Base-by-base conservation (phyloP, 108 stramenopile species). In the Pseudonitzschia multistriata region DNA sequence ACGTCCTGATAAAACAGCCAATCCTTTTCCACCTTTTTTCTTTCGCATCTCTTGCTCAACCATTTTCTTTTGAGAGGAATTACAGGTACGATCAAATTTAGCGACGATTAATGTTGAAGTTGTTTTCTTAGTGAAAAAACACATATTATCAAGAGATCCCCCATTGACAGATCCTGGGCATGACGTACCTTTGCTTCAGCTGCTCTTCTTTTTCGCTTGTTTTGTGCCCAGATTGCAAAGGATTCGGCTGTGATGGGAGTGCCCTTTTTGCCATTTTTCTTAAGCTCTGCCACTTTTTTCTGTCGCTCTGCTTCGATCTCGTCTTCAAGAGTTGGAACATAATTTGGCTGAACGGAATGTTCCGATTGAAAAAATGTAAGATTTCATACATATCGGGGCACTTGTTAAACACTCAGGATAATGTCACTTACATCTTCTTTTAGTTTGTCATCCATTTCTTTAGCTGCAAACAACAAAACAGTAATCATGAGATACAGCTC, bases 1-100 rank as follows among this genome's bases (percentile, higher is more conserved):
- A 54, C 91, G 67, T 34, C 94, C 94, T 65, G 83, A 81, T 55
- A 95, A 74, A 27, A 95, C 81, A 49, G 87, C 78, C 73, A 95
- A 68, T 56, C 94, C 94, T 76, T 92, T 95, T 5, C 94, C 94
- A 47, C 94, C 94, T 65, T 95, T 95, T 62, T 95, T 95, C 90
- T 95, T 95, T 79, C 81, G 89, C 78, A 95, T 67, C 66, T 95
- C 94, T 6, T 70, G 68, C 65, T 95, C 94, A 5, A 95, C 90
- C 70, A 82, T 35, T 75, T 95, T 95, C 76, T 85, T 89, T 3
- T 3, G 1, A 52, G 24, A 52, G n/a, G n/a, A n/a, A n/a, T n/a
- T n/a, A n/a, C n/a, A n/a, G n/a, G n/a, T n/a, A n/a, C n/a, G n/a
- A n/a, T n/a, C n/a, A n/a, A n/a, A n/a, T n/a, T n/a, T n/a, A n/a